These are phyloP conservation scores for Nicotiana tomentosiformis DNA, from an alignment of 257 asterid species.

Conservation along the genomic window DNA sequence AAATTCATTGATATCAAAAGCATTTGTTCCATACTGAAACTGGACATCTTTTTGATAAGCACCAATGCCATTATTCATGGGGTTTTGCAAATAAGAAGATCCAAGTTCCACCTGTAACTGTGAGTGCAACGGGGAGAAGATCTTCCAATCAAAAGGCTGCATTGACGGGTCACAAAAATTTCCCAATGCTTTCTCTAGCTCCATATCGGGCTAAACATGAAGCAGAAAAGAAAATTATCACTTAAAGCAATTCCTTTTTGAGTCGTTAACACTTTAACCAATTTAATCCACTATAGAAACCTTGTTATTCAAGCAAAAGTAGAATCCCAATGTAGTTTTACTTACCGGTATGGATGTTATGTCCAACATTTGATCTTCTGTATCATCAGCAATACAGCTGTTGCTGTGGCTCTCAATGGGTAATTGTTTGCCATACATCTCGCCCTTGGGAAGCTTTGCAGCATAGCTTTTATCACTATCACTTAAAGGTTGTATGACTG, in stretches of 20 bases:
- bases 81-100: slow-evolving; percentile 27
- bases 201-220: slow-evolving; percentile 51
- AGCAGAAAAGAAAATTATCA: background rate
- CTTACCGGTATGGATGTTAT: slow-evolving; percentile 49
- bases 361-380: slow-evolving; percentile 25
- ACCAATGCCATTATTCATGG: slow-evolving; percentile 21
- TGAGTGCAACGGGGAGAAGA: slow-evolving; percentile 62
- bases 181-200: slow-evolving; percentile 46
- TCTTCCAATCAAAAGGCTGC: slow-evolving; percentile 41
- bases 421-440: slow-evolving; percentile 24
- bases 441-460: slow-evolving; percentile 19
- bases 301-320: background rate
- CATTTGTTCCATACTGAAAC: slow-evolving; percentile 52
- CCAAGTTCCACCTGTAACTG: slow-evolving; percentile 69
- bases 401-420: slow-evolving; percentile 18
- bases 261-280: background rate
- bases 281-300: background rate
- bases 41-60: slow-evolving; percentile 23
- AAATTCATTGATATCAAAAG: slow-evolving; percentile 41
- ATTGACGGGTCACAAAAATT: slow-evolving; percentile 28
- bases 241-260: background rate
- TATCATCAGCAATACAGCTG: slow-evolving; percentile 20
- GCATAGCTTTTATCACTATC: slow-evolving; percentile 5
- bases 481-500: slow-evolving; percentile 22
- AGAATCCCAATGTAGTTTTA: slow-evolving; percentile 5